Percentiles rank a stretch among this genome's conserved stretches.
These are phyloP conservation scores for Coniella vitis DNA, from an alignment of 2,329 filamentous ascomycete genomes.

Conservation along the genomic window DNA sequence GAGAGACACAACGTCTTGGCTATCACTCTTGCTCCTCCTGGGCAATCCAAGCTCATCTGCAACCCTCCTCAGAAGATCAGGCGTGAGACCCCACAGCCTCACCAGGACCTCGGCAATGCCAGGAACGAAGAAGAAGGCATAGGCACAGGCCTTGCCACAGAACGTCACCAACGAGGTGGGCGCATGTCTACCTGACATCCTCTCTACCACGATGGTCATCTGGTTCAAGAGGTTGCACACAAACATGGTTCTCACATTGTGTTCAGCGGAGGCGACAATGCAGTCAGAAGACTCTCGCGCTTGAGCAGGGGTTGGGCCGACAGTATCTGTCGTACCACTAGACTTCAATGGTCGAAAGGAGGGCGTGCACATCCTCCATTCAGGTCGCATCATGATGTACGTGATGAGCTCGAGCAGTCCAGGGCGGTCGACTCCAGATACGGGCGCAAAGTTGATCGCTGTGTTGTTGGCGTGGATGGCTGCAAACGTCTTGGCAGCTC, in stretches of 20 bases:
- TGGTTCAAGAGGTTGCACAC: slow-evolving; percentile 74
- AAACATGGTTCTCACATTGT: slow-evolving; percentile 85
- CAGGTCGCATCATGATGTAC: slow-evolving; percentile 78
- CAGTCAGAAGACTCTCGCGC: slow-evolving; percentile 63
- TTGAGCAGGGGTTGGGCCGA: slow-evolving; percentile 39
- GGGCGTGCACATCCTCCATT: slow-evolving; percentile 73
- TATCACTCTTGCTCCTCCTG: slow-evolving; percentile 46
- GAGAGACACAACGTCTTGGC: slow-evolving; percentile 57
- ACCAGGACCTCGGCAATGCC: slow-evolving; percentile 78
- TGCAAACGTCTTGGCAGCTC: slow-evolving; percentile 14
- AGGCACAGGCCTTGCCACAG: slow-evolving; percentile 83
- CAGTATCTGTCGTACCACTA: slow-evolving; percentile 37
- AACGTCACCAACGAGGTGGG: slow-evolving; percentile 69
- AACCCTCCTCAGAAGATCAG: slow-evolving; percentile 63
- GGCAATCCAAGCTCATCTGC: slow-evolving; percentile 62
- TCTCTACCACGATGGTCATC: slow-evolving; percentile 81
- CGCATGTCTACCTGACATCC: slow-evolving; percentile 70
- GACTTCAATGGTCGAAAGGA: slow-evolving; percentile 57
- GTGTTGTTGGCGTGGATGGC: slow-evolving; percentile 18
- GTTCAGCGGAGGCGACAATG: slow-evolving; percentile 63
- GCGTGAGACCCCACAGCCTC: slow-evolving; percentile 68
- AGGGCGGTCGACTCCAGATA: slow-evolving; percentile 78
- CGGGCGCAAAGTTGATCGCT: slow-evolving; percentile 56
- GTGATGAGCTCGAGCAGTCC: slow-evolving; percentile 71
- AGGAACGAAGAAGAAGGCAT: slow-evolving; percentile 88